Percentiles rank a stretch among this genome's conserved stretches.
These are phyloP conservation scores for Phalaenopsis aphrodite DNA, from an alignment of 106 monocot species.

Conservation along the genomic window DNA sequence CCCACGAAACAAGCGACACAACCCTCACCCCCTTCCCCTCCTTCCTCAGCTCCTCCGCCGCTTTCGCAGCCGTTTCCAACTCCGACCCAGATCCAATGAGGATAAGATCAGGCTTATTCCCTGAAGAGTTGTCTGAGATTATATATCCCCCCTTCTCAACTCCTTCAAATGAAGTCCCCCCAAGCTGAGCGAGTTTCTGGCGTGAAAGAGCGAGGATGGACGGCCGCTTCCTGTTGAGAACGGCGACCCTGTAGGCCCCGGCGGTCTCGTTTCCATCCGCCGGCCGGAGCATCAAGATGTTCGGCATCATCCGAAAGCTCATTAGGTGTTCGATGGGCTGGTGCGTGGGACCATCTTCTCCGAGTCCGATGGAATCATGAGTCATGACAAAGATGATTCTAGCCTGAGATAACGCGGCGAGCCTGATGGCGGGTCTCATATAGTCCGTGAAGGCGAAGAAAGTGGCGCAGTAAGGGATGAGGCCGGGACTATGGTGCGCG, in stretches of 20 bases:
- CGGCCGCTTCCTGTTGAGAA: constrained; percentile 55
- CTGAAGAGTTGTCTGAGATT: constrained; percentile 61
- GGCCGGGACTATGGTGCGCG: constrained; percentile 58
- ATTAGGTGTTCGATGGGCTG: constrained; percentile 71
- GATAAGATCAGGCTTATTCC: constrained; percentile 58
- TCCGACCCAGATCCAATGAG: constrained; percentile 63
- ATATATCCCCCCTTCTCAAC: constrained; percentile 71
- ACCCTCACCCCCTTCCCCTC: constrained; percentile 57
- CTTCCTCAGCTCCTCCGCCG: constrained; percentile 61
- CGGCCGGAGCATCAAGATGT: constrained; percentile 70
- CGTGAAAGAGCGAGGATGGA: constrained; percentile 64
- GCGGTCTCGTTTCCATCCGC: constrained; percentile 79
- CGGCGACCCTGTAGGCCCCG: constrained; percentile 59
- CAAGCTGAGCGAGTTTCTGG: constrained; percentile 65
- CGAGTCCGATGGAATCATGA: constrained; percentile 76
- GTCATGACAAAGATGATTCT: constrained; percentile 79
- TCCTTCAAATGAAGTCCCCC: constrained; percentile 63
- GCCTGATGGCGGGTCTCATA: constrained; percentile 77
- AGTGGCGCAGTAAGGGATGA: constrained; percentile 85
- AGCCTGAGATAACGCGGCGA: constrained; percentile 50
- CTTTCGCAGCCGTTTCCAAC: constrained; percentile 72
- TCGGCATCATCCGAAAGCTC: constrained; percentile 74
- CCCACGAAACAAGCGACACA: constrained; percentile 67
- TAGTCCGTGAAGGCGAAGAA: constrained; percentile 88
- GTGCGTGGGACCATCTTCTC: constrained; percentile 78